Percentiles rank a stretch among this genome's conserved stretches.
These are phyloP conservation scores for Colletotrichum gloeosporioides DNA, from an alignment of 2,329 filamentous ascomycete species.

Conservation along the genomic window DNA sequence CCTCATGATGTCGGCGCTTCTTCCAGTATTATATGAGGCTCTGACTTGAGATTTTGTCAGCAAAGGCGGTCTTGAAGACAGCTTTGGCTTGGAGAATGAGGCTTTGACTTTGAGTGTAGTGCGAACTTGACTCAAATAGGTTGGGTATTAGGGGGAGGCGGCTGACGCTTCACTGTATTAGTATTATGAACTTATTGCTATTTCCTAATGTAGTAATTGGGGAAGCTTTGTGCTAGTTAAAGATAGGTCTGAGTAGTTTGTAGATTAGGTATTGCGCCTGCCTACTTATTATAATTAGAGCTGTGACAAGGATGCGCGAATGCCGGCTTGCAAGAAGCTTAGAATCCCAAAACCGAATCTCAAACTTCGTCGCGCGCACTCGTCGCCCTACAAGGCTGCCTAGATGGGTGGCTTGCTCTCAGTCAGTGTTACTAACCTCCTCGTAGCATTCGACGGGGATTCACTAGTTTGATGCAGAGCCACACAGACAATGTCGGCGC, in stretches of 20 bases:
- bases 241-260: background rate
- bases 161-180: background rate
- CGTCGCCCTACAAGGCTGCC: background rate
- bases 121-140: background rate
- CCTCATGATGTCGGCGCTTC: background rate
- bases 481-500: background rate
- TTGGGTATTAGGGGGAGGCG: background rate
- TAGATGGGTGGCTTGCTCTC: background rate
- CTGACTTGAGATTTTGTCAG: slow-evolving; percentile 3
- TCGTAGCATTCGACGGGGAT: background rate
- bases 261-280: background rate
- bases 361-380: background rate
- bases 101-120: background rate
- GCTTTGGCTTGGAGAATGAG: background rate
- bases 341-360: background rate
- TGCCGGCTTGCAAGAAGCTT: background rate
- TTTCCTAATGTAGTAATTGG: background rate
- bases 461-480: background rate
- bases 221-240: background rate
- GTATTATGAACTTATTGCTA: background rate
- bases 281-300: background rate
- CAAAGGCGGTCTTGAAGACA: background rate
- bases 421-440: background rate
- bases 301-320: background rate
- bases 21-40: background rate